A percentile compares a stretch with the other conserved stretches of the same genome.
phyloP scores from a whole-genome alignment of 1,284 basidiomycete genomes.

The Sporisorium iseilematis-ciliati region DNA sequence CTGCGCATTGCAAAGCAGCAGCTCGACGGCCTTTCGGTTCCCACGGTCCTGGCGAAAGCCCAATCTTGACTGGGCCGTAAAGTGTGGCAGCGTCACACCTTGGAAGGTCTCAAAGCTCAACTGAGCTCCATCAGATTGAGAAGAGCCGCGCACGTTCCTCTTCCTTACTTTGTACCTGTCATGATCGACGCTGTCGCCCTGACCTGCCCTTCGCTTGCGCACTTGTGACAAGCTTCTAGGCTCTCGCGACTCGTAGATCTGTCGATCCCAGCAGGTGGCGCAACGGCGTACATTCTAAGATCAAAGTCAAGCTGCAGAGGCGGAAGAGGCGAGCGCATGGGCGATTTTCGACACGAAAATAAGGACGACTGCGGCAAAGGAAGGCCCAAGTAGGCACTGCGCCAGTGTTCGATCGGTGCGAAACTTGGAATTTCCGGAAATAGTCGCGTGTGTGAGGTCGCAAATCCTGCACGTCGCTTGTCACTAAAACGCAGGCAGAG shows the following conservation, averaged over 20 bases:
- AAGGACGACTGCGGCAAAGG: slow-evolving; percentile 8
- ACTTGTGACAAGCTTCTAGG: background rate
- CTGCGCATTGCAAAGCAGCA: background rate
- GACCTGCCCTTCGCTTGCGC: background rate
- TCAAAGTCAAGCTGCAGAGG: background rate
- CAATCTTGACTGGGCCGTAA: background rate
- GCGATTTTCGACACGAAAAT: background rate
- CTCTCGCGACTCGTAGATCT: background rate
- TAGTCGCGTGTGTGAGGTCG: background rate
- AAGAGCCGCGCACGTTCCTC: slow-evolving; percentile 18
- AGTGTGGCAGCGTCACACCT: no score
- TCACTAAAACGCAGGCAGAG: background rate
- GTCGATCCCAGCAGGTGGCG: background rate
- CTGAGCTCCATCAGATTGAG: no score
- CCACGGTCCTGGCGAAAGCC: background rate
- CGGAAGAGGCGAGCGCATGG: slow-evolving; percentile 3
- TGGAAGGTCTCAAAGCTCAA: no score
- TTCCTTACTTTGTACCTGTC: background rate
- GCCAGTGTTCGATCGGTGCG: background rate
- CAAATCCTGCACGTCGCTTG: background rate
- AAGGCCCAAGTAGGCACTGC: background rate
- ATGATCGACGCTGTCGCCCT: background rate
- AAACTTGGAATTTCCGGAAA: background rate
- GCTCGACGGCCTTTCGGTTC: background rate
- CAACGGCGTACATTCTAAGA: background rate